Conservation (phyloP, 2,329 filamentous ascomycete genomes). For the Fusarium praegraminearum region DNA sequence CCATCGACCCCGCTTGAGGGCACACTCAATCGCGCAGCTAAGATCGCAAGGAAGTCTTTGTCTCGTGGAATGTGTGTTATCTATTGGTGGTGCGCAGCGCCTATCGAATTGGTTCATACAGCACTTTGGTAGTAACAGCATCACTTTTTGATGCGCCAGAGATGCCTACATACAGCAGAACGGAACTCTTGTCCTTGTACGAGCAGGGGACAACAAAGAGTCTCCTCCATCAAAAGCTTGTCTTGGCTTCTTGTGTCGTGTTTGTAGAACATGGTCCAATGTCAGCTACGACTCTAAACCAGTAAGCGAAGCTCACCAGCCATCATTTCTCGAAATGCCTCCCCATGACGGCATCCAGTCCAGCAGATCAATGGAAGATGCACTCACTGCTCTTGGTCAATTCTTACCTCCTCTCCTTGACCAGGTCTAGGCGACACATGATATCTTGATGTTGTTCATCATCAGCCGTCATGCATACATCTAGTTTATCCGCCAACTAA, state of each 20-base stretch:
- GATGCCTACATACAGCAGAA: not conserved
- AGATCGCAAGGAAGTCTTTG: constrained; percentile 36
- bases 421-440: not conserved
- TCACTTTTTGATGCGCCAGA: not conserved
- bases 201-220: not conserved
- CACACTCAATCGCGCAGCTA: constrained; percentile 32
- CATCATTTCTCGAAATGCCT: constrained; percentile 35
- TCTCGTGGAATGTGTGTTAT: constrained; percentile 37
- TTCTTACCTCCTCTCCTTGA: not conserved
- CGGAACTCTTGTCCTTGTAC: not conserved
- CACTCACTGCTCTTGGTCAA: constrained; percentile 13
- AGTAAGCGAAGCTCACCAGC: constrained; percentile 25
- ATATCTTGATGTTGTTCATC: constrained; percentile 11
- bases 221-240: constrained; percentile 13
- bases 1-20: constrained; percentile 34
- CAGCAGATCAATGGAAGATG: not conserved
- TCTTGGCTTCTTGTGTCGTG: constrained; percentile 19
- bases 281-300: constrained; percentile 19
- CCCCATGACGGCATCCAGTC: constrained; percentile 30
- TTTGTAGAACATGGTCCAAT: constrained; percentile 19
- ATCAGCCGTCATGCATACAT: constrained; percentile 15
- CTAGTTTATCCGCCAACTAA: constrained; percentile 13
- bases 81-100: constrained; percentile 16
- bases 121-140: not conserved
- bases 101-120: not conserved